Base-by-base conservation (phyloP, 106 monocot species). In the Gastrodia elata region DNA sequence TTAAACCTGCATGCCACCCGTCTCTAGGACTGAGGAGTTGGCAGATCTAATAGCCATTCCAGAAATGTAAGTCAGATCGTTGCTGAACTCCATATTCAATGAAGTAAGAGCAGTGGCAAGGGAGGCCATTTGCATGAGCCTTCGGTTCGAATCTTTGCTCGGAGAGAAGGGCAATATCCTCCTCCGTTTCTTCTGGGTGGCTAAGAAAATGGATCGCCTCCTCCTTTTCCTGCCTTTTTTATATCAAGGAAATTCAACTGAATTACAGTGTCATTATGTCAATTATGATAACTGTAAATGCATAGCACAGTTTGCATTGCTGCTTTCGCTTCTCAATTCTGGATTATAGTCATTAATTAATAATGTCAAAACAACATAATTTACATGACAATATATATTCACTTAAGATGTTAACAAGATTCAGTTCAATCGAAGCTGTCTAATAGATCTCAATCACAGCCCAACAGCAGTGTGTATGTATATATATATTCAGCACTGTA, bases 1-100 rank as follows among this genome's bases (percentile, higher is more conserved):
- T n/a, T 57, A 38, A 59, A 91, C 94, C 91, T 91, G 94, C 91
- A 95, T 95, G 56, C 94, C 94, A 39, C 82, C 94, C 73, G 78
- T 83, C 73, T 95, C 94, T 41, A 91, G 49, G 49, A 5, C 80
- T n/a, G 91, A 86, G 32, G 46, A 49, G 68, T 94, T 94, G 35
- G 85, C 83, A 74, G 78, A 83, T 32, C 74, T 84, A 65, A 83
- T 72, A 20, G 89, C 89, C 94, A 91, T 87, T 57, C 80, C 73
- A 67, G 83, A 80, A 70, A 91, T 83, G 77, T 87, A 95, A 26
- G 80, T 89, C 18, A 95, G 74, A 25, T 95, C 87, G 81, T 95
- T 91, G 71, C 85, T 91, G 75, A 95, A 91, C 24, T 89, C 74
- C 83, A 91, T 87, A 26, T 84, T 71, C 76, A 82, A 73, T 58